Base-by-base conservation (phyloP, 768 basidiomycete species). In the Russula sp. region DNA sequence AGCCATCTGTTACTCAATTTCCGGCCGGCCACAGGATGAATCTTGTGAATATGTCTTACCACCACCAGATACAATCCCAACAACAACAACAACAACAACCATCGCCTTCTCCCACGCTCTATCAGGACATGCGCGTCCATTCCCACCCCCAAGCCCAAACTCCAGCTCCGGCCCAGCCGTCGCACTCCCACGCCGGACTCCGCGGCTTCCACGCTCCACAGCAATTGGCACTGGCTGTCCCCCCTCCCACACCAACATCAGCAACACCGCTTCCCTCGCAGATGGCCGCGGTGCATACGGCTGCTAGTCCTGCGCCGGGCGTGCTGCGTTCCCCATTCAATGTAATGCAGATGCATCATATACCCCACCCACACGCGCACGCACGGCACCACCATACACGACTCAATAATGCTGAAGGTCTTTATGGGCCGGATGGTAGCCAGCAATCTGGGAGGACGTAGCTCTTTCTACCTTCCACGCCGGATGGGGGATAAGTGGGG, bases 341-440 rank as follows among this genome's bases (percentile, higher is more conserved):
- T 14, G 70, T 77, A 6, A 69, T 78, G 25, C 85, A 81, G 69
- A 87, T 90, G 85, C 88, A 90, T 67, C 88, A 89, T 65, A 86
- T 90, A 48, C 86, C 88, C 1, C 88, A 89, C 65, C 86, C 88
- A 2, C 88, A 89, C 60, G 86, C 87, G 0, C 87, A 90, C 67
- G 84, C 87, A 0, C 81, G 86, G 38, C 86, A 87, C 64, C 88
- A 86, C 65, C 84, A 85, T 67, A 78, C 81, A 3, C 77, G 79
- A 61, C 65, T 84, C 45, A 77, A 76, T 67, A 65, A 69, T n/a
- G 56, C 68, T 5, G 70, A 73, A 39, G 66, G 69, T 29, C 57
- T 73, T n/a, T 73, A 73, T 39, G 56, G 65, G 8, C 56, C 57
- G 0, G 61, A 62, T 34, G 29, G 56, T 39, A 18, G 10, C 20